Percentiles rank a stretch among this genome's conserved stretches.
Evolutionary conservation across 257 asterid genomes (phyloP).

Genomic region (Prunella vulgaris): DNA sequence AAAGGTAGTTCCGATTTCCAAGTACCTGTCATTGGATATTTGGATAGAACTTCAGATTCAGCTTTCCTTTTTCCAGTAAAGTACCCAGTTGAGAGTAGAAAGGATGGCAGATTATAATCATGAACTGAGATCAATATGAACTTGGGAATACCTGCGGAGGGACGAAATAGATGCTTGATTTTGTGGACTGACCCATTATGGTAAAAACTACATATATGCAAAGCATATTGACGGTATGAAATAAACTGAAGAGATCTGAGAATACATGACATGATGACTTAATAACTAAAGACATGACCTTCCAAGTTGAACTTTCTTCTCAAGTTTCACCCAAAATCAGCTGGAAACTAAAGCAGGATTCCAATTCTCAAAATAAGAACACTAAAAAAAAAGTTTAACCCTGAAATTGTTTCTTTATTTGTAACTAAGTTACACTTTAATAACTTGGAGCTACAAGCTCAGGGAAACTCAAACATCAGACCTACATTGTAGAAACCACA

Average conservation of each 20-base stretch:
- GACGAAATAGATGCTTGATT: slow-evolving; percentile 2
- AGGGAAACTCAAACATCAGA: too few relatives aligned
- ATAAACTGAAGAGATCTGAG: background rate
- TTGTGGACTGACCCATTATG: background rate
- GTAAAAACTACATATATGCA: background rate
- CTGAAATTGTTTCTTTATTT: too few relatives aligned
- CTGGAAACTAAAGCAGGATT: too few relatives aligned
- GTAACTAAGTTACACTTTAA: too few relatives aligned
- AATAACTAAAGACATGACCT: too few relatives aligned
- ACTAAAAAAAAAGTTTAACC: too few relatives aligned
- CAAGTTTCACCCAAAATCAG: too few relatives aligned
- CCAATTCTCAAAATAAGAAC: too few relatives aligned
- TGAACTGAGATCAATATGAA: slow-evolving; percentile 94
- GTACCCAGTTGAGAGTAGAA: slow-evolving; percentile 71
- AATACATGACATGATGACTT: too few relatives aligned
- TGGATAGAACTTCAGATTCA: slow-evolving; percentile 89
- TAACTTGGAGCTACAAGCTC: too few relatives aligned
- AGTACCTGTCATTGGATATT: slow-evolving; percentile 80
- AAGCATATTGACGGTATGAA: background rate
- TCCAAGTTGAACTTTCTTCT: too few relatives aligned
- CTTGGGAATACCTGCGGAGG: slow-evolving; percentile 70
- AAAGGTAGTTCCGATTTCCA: background rate
- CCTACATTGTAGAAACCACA: too few relatives aligned
- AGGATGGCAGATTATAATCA: slow-evolving; percentile 89
- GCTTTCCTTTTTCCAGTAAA: slow-evolving; percentile 97